Evolutionary conservation across 1,284 basidiomycete species (phyloP), one percentile per base, ranked within the genome.

Genomic region (Pseudomicrostroma phylloplanum): DNA sequence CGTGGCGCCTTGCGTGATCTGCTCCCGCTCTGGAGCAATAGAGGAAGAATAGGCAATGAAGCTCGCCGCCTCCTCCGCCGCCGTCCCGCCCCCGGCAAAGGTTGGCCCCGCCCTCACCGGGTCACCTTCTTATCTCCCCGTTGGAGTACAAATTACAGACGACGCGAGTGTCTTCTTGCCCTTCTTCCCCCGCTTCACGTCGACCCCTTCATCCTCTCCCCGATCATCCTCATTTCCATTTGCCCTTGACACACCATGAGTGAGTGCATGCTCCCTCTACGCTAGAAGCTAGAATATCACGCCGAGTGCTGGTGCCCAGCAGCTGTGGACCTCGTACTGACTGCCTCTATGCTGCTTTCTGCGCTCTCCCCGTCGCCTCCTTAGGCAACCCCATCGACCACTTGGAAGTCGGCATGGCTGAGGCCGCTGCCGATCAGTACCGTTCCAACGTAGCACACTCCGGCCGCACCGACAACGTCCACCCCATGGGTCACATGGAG

Each of bases 401-500:
- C 64, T 54, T 65, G 58, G 57, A 66, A 46, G 68, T 67, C 53
- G 70, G 61, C 57, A 43, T 60, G 19, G 70, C 64, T 15, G 67
- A 70, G 66, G 66, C 65, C 17, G 41, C 66, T 49, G 57, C 54
- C 56, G 65, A 70, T 58, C 19, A 59, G 23, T 64, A 68, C 61
- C 61, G 13, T 46, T 59, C 65, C 58, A 64, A 71, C 54, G 49
- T 67, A 60, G 66, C 66, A 57, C 48, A 30, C n/a, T 62, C 66
- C 62, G 59, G 59, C 39, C 60, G 57, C 57, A 61, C 65, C 30
- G 59, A 66, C 42, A 63, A 63, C 4, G 39, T 43, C 13, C 68
- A 70, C 56, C 69, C 68, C 49, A 57, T 68, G 30, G 67, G 48
- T 46, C 70, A 68, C 65, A 61, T 70, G 55, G 66, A 70, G 40